These are phyloP conservation scores for Dictyostelium discoideum DNA, from an alignment of 78 protist species.

Conservation along the genomic window DNA sequence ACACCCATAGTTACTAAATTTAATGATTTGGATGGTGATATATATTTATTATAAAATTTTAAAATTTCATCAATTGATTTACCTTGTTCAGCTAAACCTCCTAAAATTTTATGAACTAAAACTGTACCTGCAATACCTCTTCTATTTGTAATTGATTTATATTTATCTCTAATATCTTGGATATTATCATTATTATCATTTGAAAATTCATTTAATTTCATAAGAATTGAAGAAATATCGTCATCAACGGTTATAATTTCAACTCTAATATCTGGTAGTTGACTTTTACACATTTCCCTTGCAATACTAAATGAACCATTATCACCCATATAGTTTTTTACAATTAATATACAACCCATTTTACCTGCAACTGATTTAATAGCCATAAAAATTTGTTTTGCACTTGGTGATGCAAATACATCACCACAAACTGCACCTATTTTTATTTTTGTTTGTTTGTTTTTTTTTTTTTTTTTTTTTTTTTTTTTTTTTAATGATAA, in stretches of 20 bases:
- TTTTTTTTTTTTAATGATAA: too few relatives aligned
- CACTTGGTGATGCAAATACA: slow-evolving; percentile 80
- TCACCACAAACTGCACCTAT: slow-evolving; percentile 84
- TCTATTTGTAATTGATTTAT: slow-evolving; percentile 1
- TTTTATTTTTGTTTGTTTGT: background rate
- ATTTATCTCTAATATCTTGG: too few relatives aligned
- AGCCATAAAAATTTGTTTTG: slow-evolving; percentile 62
- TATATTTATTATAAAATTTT: background rate
- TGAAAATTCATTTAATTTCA: background rate
- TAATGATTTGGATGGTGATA: background rate
- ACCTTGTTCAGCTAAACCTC: slow-evolving; percentile 80
- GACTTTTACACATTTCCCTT: slow-evolving; percentile 41
- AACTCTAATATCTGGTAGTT: slow-evolving; percentile 22
- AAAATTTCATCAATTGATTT: slow-evolving; percentile 17
- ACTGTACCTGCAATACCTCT: slow-evolving; percentile 89
- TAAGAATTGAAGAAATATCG: slow-evolving; percentile 27
- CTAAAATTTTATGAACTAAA: slow-evolving; percentile 86
- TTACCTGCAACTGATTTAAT: slow-evolving; percentile 31
- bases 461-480: too few relatives aligned
- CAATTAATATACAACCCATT: slow-evolving; percentile 78
- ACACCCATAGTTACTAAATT: slow-evolving; percentile 49
- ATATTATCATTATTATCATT: background rate
- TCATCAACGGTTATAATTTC: slow-evolving; percentile 82
- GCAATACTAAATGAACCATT: slow-evolving; percentile 82
- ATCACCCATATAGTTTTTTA: slow-evolving; percentile 90